phyloP scores from a whole-genome alignment of 768 basidiomycete genomes.

The Sarcodon aspratus region DNA sequence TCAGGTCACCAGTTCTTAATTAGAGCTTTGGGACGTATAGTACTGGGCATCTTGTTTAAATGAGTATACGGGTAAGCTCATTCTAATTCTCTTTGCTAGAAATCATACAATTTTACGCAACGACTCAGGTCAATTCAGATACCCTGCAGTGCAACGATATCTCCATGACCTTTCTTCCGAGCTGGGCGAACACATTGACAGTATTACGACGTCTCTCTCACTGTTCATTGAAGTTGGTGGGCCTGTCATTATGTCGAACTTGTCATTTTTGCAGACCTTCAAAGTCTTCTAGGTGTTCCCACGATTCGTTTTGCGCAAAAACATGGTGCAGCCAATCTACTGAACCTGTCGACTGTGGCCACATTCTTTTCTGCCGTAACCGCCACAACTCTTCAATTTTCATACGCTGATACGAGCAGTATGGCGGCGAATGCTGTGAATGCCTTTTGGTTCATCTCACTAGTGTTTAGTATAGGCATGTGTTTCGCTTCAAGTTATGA shows the following conservation, averaged over 20 bases:
- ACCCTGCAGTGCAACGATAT: conserved; percentile 62
- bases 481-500: background rate
- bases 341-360: conserved; percentile 65
- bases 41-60: conserved; percentile 68
- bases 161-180: conserved; percentile 66
- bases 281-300: conserved; percentile 41
- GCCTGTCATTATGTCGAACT: conserved; percentile 10
- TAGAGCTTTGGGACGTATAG: conserved; percentile 20
- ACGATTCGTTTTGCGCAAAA: conserved; percentile 70
- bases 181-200: conserved; percentile 65
- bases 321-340: conserved; percentile 55
- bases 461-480: conserved; percentile 61
- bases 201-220: conserved; percentile 52
- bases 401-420: conserved; percentile 32
- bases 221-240: conserved; percentile 70
- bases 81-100: background rate
- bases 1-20: background rate
- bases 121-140: conserved; percentile 52
- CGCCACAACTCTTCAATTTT: conserved; percentile 63
- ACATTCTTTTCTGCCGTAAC: conserved; percentile 73
- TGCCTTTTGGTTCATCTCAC: conserved; percentile 61
- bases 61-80: conserved; percentile 42
- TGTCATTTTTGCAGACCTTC: background rate
- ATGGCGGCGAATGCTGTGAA: conserved; percentile 44
- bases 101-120: background rate